These are phyloP conservation scores for Irpex sp. DNA, from an alignment of 1,284 basidiomycete genomes.

Conservation along the genomic window DNA sequence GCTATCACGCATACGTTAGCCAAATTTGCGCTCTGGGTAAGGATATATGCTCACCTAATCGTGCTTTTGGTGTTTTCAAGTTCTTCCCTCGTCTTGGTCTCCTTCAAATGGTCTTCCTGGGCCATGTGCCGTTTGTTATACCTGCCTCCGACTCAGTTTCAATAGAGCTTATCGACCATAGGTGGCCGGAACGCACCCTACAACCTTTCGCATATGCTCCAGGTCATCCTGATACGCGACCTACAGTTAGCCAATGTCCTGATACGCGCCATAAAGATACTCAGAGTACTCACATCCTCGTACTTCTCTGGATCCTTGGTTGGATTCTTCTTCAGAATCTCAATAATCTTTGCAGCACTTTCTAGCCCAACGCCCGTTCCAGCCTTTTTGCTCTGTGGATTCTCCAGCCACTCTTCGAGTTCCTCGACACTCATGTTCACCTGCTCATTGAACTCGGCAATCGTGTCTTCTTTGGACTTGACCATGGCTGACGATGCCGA, in stretches of 20 bases:
- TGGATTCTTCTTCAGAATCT: slow-evolving; percentile 34
- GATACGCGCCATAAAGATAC: not conserved
- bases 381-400: slow-evolving; percentile 29
- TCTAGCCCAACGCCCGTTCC: slow-evolving; percentile 34
- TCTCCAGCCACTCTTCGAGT: slow-evolving; percentile 30
- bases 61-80: slow-evolving; percentile 34
- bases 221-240: slow-evolving; percentile 26
- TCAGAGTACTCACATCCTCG: slow-evolving; percentile 24
- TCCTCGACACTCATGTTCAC: slow-evolving; percentile 35
- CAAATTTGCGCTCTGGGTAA: not conserved
- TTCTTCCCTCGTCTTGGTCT: slow-evolving; percentile 32
- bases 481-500: slow-evolving; percentile 13
- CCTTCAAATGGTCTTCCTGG: slow-evolving; percentile 32
- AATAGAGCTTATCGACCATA: not conserved
- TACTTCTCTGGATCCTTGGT: slow-evolving; percentile 28
- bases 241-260: not conserved
- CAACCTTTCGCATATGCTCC: slow-evolving; percentile 35
- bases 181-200: slow-evolving; percentile 20
- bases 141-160: slow-evolving; percentile 11
- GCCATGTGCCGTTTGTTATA: slow-evolving; percentile 32
- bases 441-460: slow-evolving; percentile 26
- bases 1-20: slow-evolving; percentile 14
- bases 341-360: slow-evolving; percentile 32
- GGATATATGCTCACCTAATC: slow-evolving; percentile 24
- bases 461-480: slow-evolving; percentile 26